Conservation (phyloP, 805 yeast species). For the Candida silvatica region DNA sequence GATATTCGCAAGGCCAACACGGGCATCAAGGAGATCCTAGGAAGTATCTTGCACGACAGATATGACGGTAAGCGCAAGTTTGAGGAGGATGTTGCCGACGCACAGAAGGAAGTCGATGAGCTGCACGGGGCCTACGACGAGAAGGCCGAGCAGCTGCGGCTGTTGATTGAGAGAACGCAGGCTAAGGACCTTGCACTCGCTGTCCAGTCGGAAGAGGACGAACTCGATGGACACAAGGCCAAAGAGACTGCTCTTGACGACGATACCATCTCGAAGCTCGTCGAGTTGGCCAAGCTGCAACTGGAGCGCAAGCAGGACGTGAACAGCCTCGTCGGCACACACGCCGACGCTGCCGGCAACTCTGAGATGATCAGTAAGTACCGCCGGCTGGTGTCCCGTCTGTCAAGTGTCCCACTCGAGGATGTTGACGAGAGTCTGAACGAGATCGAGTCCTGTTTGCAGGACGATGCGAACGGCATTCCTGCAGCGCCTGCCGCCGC, state of each 20-base stretch:
- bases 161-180: slow-evolving; percentile 32
- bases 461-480: slow-evolving; percentile 9
- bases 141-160: slow-evolving; percentile 14
- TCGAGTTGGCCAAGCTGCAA: slow-evolving; percentile 46
- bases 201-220: slow-evolving; percentile 29
- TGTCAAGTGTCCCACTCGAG: slow-evolving; percentile 58
- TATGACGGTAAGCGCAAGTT: neutral
- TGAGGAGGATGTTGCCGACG: slow-evolving; percentile 11
- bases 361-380: slow-evolving; percentile 56
- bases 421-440: slow-evolving; percentile 63
- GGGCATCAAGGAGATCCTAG: slow-evolving; percentile 28
- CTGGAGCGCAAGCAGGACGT: slow-evolving; percentile 45
- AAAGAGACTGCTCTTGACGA: slow-evolving; percentile 9
- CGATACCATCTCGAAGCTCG: slow-evolving; percentile 19
- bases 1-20: slow-evolving; percentile 23
- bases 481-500: no score
- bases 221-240: slow-evolving; percentile 2
- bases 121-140: slow-evolving; percentile 10
- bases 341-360: slow-evolving; percentile 31
- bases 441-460: slow-evolving; percentile 35
- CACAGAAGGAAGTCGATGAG: slow-evolving; percentile 10
- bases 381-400: slow-evolving; percentile 56
- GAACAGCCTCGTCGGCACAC: slow-evolving; percentile 29
- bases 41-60: slow-evolving; percentile 4
- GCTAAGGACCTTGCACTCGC: slow-evolving; percentile 35